Percentiles rank a stretch among this genome's conserved stretches.
Evolutionary conservation across 345 rosid species (phyloP).

Genomic region (Eucalyptus caleyi): DNA sequence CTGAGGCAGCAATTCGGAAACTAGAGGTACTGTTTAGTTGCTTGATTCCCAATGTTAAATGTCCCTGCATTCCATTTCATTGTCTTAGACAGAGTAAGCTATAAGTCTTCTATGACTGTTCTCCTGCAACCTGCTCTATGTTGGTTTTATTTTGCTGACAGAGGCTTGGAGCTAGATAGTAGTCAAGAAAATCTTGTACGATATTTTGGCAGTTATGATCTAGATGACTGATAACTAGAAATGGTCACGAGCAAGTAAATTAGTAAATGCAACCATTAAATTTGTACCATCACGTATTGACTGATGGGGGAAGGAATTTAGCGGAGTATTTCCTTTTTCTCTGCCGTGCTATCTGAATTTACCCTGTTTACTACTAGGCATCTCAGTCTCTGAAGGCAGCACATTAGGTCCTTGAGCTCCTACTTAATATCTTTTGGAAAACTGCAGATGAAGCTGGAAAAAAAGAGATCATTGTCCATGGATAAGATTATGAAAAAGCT

Average conservation of each 20-base stretch:
- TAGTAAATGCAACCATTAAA: neutral
- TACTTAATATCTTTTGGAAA: neutral
- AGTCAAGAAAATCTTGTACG: neutral
- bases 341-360: neutral
- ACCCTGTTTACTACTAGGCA: neutral
- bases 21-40: slow-evolving; percentile 60
- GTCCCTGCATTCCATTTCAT: neutral
- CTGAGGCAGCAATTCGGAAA: slow-evolving; percentile 87
- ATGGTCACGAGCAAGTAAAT: neutral
- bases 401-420: neutral
- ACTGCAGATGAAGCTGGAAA: slow-evolving; percentile 91
- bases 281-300: neutral
- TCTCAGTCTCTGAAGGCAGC: neutral
- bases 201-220: neutral
- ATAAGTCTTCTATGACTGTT: neutral
- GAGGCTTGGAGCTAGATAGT: neutral
- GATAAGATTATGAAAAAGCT: slow-evolving; percentile 90
- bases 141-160: neutral
- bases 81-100: neutral
- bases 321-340: neutral
- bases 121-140: neutral
- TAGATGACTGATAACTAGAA: neutral
- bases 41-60: neutral
- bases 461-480: slow-evolving; percentile 87
- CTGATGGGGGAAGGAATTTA: neutral